Evolutionary conservation across 345 rosid species (phyloP), one percentile per base, ranked within the genome.

Genomic region (Psidium friedrichsthalianum): DNA sequence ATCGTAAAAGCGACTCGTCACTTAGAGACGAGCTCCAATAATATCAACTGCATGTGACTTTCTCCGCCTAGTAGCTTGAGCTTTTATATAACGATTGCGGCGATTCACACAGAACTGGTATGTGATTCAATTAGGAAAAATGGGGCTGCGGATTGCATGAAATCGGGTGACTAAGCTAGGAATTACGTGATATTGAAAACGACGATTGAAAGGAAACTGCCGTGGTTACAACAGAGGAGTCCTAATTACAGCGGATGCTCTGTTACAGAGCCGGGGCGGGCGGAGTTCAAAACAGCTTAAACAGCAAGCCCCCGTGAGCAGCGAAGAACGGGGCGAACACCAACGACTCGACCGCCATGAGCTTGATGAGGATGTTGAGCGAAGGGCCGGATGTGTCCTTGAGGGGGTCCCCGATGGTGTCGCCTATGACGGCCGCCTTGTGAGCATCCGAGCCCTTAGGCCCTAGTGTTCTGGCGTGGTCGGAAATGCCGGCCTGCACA

Each of bases 241-340:
- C 80, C 47, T 69, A 27, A 53, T 82, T n/a, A 51, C 84, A 82
- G 42, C 22, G 16, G 58, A 27, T 3, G 57, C 78, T 32, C 78
- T 18, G 24, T 16, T 32, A 9, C 1, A 32, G 20, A 5, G 24
- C n/a, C 36, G 21, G 29, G 1, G 64, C 42, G 6, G 86, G 36
- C 6, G 9, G 52, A 36, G 69, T 54, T 87, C 25, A 94, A 82
- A 95, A 87, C 86, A 91, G 51, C 83, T 93, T 94, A 92, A 94
- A 92, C 44, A 94, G 88, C 59, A 91, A 80, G 83, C 93, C 95
- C 4, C 95, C 97, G 76, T 94, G 95, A 44, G 94, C 85, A 4
- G 97, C 95, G 36, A 92, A 94, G 90, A 94, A 94, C 8, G 94
- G 97, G 15, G 97, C 95, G 83, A 94, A 94, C n/a, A 92, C 97